Conservation (phyloP, 2,329 filamentous ascomycete genomes). For the Penicillium frequentans region DNA sequence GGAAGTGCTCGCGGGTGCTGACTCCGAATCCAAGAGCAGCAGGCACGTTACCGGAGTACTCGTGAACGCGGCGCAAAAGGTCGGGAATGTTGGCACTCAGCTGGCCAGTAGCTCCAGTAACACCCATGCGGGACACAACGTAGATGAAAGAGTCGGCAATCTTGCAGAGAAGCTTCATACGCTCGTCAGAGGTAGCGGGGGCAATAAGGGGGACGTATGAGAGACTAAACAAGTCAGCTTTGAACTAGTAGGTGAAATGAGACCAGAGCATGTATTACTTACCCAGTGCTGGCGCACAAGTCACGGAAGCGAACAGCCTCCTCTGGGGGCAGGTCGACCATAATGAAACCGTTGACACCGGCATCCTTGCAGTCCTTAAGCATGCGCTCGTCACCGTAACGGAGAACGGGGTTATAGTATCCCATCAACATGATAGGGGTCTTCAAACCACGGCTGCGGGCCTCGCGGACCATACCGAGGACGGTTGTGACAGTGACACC, state of each 20-base stretch:
- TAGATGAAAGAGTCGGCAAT: constrained; percentile 99
- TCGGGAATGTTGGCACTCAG: constrained; percentile 80
- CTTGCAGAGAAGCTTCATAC: constrained; percentile 94
- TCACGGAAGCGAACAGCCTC: constrained; percentile 75
- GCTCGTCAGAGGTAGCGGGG: constrained; percentile 83
- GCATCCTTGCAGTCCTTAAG: constrained; percentile 79
- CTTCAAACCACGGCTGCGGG: constrained; percentile 72
- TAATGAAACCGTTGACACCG: constrained; percentile 93
- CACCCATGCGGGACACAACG: constrained; percentile 94
- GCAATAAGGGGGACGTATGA: constrained; percentile 98
- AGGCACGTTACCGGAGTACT: constrained; percentile 86
- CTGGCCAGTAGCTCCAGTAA: constrained; percentile 84
- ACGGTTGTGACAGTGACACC: constrained; percentile 80
- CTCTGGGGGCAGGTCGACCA: constrained; percentile 93
- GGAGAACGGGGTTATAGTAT: constrained; percentile 95
- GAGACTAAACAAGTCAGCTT: constrained; percentile 52
- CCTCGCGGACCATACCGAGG: constrained; percentile 79
- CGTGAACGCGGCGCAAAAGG: constrained; percentile 81
- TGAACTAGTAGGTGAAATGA: background rate
- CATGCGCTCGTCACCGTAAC: constrained; percentile 89
- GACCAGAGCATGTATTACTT: constrained; percentile 11
- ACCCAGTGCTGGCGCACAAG: constrained; percentile 36
- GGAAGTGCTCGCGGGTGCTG: constrained; percentile 90
- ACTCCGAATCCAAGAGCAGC: constrained; percentile 95
- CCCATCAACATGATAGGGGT: constrained; percentile 93